Evolutionary conservation across 139 green algal species (phyloP).

Genomic region (Cymbomonas tetramitiformis): DNA sequence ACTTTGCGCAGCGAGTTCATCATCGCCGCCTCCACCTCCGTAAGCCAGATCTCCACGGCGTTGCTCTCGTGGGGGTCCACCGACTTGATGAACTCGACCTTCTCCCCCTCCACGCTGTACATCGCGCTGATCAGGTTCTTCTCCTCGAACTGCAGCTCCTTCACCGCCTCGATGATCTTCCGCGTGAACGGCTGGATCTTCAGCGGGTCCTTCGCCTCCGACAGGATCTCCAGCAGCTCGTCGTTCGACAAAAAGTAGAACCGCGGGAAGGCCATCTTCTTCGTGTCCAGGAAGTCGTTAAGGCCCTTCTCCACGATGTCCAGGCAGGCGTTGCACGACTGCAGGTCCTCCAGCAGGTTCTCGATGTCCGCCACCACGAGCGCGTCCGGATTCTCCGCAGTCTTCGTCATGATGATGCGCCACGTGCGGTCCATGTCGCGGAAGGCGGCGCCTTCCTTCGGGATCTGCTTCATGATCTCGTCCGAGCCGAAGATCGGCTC

Average conservation of each 20-base stretch:
- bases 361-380: slow-evolving; percentile 44
- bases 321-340: slow-evolving; percentile 54
- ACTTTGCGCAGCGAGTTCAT: slow-evolving; percentile 36
- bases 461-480: slow-evolving; percentile 76
- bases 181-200: slow-evolving; percentile 60
- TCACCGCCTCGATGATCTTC: slow-evolving; percentile 71
- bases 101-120: slow-evolving; percentile 51
- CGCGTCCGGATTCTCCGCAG: slow-evolving; percentile 51
- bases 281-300: slow-evolving; percentile 69
- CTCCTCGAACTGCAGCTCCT: slow-evolving; percentile 43
- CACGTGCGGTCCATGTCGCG: slow-evolving; percentile 55
- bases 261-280: slow-evolving; percentile 60
- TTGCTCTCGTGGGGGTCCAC: slow-evolving; percentile 45
- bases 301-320: slow-evolving; percentile 58
- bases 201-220: slow-evolving; percentile 58
- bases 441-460: slow-evolving; percentile 66
- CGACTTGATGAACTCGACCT: slow-evolving; percentile 28
- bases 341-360: slow-evolving; percentile 55
- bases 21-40: slow-evolving; percentile 59
- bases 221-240: slow-evolving; percentile 53
- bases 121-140: slow-evolving; percentile 43
- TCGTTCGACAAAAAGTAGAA: slow-evolving; percentile 76
- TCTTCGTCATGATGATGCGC: slow-evolving; percentile 54
- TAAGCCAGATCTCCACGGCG: slow-evolving; percentile 62
- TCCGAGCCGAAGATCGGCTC: slow-evolving; percentile 69